These are phyloP conservation scores for Chytridium lagenaria DNA, from an alignment of 371 early-diverging fungal species.

Conservation along the genomic window DNA sequence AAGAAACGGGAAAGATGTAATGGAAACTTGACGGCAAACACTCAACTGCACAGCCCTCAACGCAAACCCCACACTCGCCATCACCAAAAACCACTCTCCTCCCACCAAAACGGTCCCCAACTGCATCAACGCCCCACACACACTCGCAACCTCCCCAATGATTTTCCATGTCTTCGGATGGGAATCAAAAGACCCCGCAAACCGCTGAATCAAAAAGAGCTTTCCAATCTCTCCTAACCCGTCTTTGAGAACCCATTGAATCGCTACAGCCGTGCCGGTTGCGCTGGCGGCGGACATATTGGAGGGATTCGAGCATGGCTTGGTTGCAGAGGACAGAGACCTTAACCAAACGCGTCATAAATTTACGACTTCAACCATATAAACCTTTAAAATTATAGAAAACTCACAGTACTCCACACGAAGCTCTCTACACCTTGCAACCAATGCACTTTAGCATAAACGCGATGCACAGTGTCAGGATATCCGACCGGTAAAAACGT, in stretches of 20 bases:
- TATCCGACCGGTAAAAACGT: constrained; percentile 73
- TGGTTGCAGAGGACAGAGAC: constrained; percentile 73
- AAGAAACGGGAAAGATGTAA: neutral
- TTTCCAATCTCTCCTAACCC: constrained; percentile 75
- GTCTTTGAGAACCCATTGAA: constrained; percentile 78
- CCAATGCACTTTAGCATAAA: constrained; percentile 65
- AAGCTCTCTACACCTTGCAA: constrained; percentile 72
- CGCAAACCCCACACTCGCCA: neutral
- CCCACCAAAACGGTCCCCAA: constrained; percentile 56
- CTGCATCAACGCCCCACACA: constrained; percentile 65
- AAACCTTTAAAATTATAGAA: no score
- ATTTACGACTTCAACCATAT: constrained; percentile 30
- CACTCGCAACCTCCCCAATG: constrained; percentile 51
- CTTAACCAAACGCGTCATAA: constrained; percentile 7
- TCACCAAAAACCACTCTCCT: neutral
- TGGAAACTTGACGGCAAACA: neutral
- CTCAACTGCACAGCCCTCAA: constrained; percentile 9
- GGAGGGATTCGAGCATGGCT: constrained; percentile 70
- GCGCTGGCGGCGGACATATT: constrained; percentile 62
- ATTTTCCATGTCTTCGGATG: constrained; percentile 79
- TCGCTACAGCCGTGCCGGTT: constrained; percentile 68
- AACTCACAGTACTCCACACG: constrained; percentile 62
- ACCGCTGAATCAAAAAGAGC: constrained; percentile 73
- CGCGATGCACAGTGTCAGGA: constrained; percentile 42
- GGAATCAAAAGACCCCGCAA: constrained; percentile 72